Evolutionary conservation across 2,329 filamentous ascomycete genomes (phyloP).

Genomic region (Daldinia eschscholtzii): DNA sequence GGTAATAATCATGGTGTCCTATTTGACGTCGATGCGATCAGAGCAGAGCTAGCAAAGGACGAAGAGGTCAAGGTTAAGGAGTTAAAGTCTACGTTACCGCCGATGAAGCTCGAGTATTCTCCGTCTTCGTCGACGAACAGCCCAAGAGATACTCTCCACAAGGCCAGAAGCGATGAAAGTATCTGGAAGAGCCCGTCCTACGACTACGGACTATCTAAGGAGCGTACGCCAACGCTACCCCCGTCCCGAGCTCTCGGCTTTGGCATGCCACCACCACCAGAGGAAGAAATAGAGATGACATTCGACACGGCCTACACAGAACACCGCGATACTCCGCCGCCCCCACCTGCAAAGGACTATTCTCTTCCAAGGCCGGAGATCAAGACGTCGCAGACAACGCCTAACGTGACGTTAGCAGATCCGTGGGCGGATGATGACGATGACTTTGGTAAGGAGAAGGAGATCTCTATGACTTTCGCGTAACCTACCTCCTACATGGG

Average conservation of each 20-base stretch:
- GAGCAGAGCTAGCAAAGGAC: slow-evolving; percentile 83
- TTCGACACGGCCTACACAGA: slow-evolving; percentile 75
- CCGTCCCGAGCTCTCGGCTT: slow-evolving; percentile 32
- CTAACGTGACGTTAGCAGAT: slow-evolving; percentile 66
- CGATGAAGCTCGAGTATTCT: slow-evolving; percentile 81
- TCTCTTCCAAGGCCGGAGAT: slow-evolving; percentile 56
- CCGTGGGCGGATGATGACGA: slow-evolving; percentile 76
- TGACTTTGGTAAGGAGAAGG: slow-evolving; percentile 78
- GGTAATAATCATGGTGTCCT: slow-evolving; percentile 75
- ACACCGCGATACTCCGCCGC: slow-evolving; percentile 35
- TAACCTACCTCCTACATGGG: slow-evolving; percentile 50
- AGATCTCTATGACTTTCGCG: slow-evolving; percentile 87
- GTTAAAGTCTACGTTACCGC: slow-evolving; percentile 87
- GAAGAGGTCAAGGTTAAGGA: slow-evolving; percentile 75
- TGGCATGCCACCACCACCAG: slow-evolving; percentile 46
- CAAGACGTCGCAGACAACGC: slow-evolving; percentile 62
- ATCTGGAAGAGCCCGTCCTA: slow-evolving; percentile 42
- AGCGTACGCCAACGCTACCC: slow-evolving; percentile 50
- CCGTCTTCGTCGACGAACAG: slow-evolving; percentile 50
- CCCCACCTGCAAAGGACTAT: slow-evolving; percentile 51
- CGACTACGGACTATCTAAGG: slow-evolving; percentile 45
- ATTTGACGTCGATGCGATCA: slow-evolving; percentile 96
- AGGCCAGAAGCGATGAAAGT: slow-evolving; percentile 62
- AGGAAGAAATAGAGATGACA: slow-evolving; percentile 73
- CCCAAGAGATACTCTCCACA: slow-evolving; percentile 56